These are phyloP conservation scores for Solanum peruvianum DNA, from an alignment of 257 asterid species.

Conservation along the genomic window DNA sequence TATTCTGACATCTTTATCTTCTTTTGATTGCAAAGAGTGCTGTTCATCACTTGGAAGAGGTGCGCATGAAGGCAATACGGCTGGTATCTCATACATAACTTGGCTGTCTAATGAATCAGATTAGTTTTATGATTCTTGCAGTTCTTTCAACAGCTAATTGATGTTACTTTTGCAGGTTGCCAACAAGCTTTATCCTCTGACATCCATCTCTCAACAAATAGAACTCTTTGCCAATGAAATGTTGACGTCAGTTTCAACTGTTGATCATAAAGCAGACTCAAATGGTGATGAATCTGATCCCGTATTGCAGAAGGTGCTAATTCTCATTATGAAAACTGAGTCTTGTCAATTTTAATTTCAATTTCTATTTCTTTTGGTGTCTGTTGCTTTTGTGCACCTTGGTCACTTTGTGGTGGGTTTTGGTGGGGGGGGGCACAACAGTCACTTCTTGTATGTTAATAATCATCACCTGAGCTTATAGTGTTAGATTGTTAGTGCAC, in stretches of 20 bases:
- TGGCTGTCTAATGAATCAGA: slow-evolving; percentile 2
- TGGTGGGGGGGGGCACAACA: neutral
- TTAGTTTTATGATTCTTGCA: neutral
- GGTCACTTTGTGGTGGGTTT: neutral
- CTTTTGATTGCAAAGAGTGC: slow-evolving; percentile 49
- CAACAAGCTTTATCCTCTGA: slow-evolving; percentile 85
- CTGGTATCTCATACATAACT: slow-evolving; percentile 46
- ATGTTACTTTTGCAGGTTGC: slow-evolving; percentile 54
- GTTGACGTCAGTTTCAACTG: slow-evolving; percentile 57
- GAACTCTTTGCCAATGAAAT: slow-evolving; percentile 77
- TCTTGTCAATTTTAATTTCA: neutral
- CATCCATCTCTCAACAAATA: slow-evolving; percentile 65
- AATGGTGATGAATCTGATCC: slow-evolving; percentile 38
- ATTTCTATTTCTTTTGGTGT: neutral
- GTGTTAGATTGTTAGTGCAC: neutral
- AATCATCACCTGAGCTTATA: neutral
- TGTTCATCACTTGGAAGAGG: slow-evolving; percentile 86
- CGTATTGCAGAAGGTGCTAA: slow-evolving; percentile 41
- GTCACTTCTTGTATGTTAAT: neutral
- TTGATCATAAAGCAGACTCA: slow-evolving; percentile 17
- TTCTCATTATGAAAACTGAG: neutral
- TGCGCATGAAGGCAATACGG: slow-evolving; percentile 98
- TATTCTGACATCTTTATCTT: slow-evolving; percentile 14
- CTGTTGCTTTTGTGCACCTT: neutral
- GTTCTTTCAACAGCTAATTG: neutral